phyloP scores from a whole-genome alignment of 192 early-diverging fungal species.

The Coemansia sp. region DNA sequence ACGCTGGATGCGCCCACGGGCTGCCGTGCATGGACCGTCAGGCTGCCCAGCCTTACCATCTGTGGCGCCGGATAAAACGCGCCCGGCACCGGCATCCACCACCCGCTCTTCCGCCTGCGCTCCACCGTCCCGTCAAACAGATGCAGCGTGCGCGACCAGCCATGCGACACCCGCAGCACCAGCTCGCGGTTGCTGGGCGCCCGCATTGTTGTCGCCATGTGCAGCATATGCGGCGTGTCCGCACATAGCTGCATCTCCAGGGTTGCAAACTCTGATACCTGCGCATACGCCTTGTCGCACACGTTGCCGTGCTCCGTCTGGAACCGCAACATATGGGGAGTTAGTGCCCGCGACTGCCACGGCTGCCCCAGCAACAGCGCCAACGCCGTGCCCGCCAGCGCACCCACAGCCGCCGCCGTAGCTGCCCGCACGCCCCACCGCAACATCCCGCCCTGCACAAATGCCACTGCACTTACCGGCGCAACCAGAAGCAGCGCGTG shows the following conservation, averaged over 20 bases:
- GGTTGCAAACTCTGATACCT: neutral
- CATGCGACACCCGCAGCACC: constrained; percentile 18
- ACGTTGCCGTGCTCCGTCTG: constrained; percentile 9
- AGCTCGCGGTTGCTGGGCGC: constrained; percentile 36
- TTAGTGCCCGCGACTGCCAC: constrained; percentile 37
- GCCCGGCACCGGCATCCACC: constrained; percentile 43
- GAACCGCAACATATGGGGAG: neutral
- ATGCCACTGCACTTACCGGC: constrained; percentile 10
- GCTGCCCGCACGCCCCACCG: constrained; percentile 15
- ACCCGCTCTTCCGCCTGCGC: constrained; percentile 12
- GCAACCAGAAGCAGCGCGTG: constrained; percentile 9
- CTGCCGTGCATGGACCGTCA: constrained; percentile 35
- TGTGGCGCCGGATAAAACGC: constrained; percentile 37
- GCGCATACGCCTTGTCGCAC: constrained; percentile 24
- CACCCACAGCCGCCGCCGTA: constrained; percentile 3
- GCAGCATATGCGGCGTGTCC: constrained; percentile 17
- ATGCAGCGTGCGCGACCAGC: constrained; percentile 11
- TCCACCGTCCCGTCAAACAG: constrained; percentile 33
- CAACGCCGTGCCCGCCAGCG: constrained; percentile 8
- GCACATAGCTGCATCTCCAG: constrained; percentile 30
- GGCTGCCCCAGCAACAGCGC: constrained; percentile 15
- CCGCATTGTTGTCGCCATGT: constrained; percentile 4
- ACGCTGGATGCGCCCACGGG: constrained; percentile 36
- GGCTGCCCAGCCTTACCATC: constrained; percentile 19
- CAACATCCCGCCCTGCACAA: constrained; percentile 8